These are phyloP conservation scores for Berkeleyomyces basicola DNA, from an alignment of 2,329 filamentous ascomycete genomes.

Conservation along the genomic window DNA sequence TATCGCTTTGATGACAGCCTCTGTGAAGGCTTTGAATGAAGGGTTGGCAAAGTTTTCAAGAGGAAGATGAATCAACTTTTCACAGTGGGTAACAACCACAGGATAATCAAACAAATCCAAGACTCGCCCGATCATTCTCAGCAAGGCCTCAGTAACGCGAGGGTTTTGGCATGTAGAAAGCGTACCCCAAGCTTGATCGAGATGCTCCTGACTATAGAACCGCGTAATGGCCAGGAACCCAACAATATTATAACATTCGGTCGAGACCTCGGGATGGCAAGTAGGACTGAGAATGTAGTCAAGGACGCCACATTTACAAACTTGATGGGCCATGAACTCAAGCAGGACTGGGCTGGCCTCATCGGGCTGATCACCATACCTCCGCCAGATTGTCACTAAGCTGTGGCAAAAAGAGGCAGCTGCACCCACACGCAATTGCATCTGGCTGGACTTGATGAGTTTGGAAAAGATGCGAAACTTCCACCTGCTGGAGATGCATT, in stretches of 20 bases:
- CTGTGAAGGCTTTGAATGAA: slow-evolving; percentile 45
- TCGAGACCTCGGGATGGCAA: slow-evolving; percentile 81
- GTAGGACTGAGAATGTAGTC: slow-evolving; percentile 80
- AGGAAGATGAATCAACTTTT: slow-evolving; percentile 50
- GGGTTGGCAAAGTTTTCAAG: slow-evolving; percentile 41
- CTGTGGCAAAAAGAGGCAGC: slow-evolving; percentile 57
- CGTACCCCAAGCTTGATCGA: slow-evolving; percentile 70
- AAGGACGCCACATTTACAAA: slow-evolving; percentile 55
- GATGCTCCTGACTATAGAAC: slow-evolving; percentile 54
- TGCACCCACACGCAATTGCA: slow-evolving; percentile 74
- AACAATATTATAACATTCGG: slow-evolving; percentile 65
- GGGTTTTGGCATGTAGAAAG: slow-evolving; percentile 70
- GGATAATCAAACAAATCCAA: slow-evolving; percentile 31
- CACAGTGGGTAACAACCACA: slow-evolving; percentile 47
- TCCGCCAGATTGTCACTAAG: slow-evolving; percentile 50
- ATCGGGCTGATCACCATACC: slow-evolving; percentile 31
- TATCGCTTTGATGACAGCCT: slow-evolving; percentile 35
- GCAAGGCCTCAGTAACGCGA: slow-evolving; percentile 63
- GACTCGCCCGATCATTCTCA: slow-evolving; percentile 43
- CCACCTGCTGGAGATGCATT: slow-evolving; percentile 46
- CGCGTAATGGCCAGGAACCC: slow-evolving; percentile 71
- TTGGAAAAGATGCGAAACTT: slow-evolving; percentile 51
- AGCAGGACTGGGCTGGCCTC: slow-evolving; percentile 34
- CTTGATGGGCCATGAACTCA: slow-evolving; percentile 49
- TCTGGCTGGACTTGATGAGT: slow-evolving; percentile 68